Evolutionary conservation across 2,329 filamentous ascomycete genomes (phyloP).

Genomic region (Scytalidium sp.): DNA sequence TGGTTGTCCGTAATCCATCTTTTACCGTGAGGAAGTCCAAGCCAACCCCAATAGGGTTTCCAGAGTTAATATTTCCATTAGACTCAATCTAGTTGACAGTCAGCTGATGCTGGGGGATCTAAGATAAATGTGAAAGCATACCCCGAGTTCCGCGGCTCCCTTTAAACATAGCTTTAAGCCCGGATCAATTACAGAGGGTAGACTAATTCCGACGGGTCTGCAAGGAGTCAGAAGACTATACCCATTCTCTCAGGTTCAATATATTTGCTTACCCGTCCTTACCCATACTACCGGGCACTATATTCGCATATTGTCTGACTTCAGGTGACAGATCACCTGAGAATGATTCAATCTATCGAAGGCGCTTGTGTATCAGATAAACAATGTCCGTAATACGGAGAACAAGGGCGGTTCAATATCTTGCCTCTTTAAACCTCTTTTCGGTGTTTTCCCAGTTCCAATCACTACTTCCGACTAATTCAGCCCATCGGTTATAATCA

Average conservation of each 20-base stretch:
- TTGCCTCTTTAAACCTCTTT: slow-evolving; percentile 45
- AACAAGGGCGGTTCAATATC: no score
- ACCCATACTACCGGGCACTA: background rate
- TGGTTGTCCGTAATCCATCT: slow-evolving; percentile 42
- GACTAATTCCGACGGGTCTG: background rate
- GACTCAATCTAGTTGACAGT: slow-evolving; percentile 31
- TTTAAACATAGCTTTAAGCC: background rate
- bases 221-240: background rate
- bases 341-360: background rate
- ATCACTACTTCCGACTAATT: background rate
- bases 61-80: slow-evolving; percentile 55
- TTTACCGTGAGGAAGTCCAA: slow-evolving; percentile 43
- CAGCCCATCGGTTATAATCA: slow-evolving; percentile 47
- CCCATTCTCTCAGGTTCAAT: background rate
- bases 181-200: background rate
- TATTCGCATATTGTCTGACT: slow-evolving; percentile 4
- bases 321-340: background rate
- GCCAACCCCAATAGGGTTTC: slow-evolving; percentile 52
- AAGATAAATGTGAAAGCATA: slow-evolving; percentile 33
- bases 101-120: slow-evolving; percentile 44
- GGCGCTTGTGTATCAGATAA: no score
- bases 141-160: slow-evolving; percentile 8
- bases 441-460: slow-evolving; percentile 47
- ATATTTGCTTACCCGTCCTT: no score
- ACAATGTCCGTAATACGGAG: no score